phyloP scores from a whole-genome alignment of 2,329 filamentous ascomycete genomes.

The Stromatinia cepivora region DNA sequence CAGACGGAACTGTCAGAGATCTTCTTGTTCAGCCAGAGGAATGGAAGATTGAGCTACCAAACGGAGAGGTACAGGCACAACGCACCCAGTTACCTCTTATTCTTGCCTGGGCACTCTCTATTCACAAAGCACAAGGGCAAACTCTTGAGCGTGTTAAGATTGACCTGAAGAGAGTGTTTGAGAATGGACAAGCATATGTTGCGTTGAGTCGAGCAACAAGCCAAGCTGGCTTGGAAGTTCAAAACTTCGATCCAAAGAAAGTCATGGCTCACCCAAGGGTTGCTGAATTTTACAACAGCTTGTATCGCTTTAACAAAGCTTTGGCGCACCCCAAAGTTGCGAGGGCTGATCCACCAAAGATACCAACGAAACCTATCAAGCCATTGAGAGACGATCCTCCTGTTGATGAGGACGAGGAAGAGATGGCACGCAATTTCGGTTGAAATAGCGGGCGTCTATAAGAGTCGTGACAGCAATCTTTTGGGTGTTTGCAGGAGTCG shows the following conservation, averaged over 20 bases:
- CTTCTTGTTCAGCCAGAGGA: slow-evolving; percentile 83
- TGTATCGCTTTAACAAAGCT: slow-evolving; percentile 69
- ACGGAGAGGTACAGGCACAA: slow-evolving; percentile 87
- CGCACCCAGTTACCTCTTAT: slow-evolving; percentile 84
- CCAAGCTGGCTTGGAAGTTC: slow-evolving; percentile 82
- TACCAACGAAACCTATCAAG: slow-evolving; percentile 12
- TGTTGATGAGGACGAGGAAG: slow-evolving; percentile 11
- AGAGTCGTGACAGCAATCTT: background rate
- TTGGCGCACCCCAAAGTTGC: slow-evolving; percentile 39
- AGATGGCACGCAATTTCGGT: background rate
- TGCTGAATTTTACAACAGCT: slow-evolving; percentile 77
- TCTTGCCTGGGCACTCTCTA: slow-evolving; percentile 93
- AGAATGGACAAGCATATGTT: slow-evolving; percentile 97
- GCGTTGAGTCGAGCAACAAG: slow-evolving; percentile 89
- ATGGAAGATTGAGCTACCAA: slow-evolving; percentile 98
- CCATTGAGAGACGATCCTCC: background rate
- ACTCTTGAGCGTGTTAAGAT: slow-evolving; percentile 89
- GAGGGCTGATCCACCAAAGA: slow-evolving; percentile 20
- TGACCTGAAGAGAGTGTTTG: slow-evolving; percentile 87
- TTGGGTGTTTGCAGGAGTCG: slow-evolving; percentile 7
- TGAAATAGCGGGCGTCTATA: background rate
- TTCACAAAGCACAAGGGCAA: slow-evolving; percentile 97
- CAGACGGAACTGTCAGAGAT: slow-evolving; percentile 73
- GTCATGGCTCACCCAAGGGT: slow-evolving; percentile 94
- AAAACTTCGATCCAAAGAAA: slow-evolving; percentile 84